A percentile compares a stretch with the other conserved stretches of the same genome.
Conservation (phyloP, 78 protist species). For the Dictyostelium brefeldianum region DNA sequence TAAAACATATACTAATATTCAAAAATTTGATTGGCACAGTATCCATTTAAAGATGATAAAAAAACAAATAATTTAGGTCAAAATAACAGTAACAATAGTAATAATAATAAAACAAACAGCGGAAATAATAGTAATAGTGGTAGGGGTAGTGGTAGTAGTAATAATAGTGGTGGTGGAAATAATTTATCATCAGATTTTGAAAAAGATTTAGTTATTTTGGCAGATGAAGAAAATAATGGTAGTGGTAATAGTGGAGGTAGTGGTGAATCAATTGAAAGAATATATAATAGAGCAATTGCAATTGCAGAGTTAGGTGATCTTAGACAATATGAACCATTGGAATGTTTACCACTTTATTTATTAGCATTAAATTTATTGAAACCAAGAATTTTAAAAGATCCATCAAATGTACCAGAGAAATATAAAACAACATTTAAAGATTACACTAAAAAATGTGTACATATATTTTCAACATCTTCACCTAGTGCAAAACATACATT, state of each 20-base stretch:
- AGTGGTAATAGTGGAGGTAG: too few species aligned
- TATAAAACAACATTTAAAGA: slow-evolving; percentile 21
- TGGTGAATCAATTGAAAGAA: not conserved
- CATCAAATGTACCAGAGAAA: slow-evolving; percentile 2
- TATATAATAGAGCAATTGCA: slow-evolving; percentile 37
- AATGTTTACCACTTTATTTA: slow-evolving; percentile 47
- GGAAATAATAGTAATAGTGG: too few species aligned
- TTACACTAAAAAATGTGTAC: slow-evolving; percentile 19
- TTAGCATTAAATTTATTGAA: slow-evolving; percentile 37
- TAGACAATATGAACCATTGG: slow-evolving; percentile 60
- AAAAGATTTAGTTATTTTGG: slow-evolving; percentile 69
- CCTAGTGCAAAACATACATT: not conserved
- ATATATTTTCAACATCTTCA: not conserved
- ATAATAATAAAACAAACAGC: not conserved
- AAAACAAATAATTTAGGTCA: not conserved
- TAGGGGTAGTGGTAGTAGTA: too few species aligned
- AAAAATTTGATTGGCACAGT: not conserved
- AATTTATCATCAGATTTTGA: slow-evolving; percentile 52
- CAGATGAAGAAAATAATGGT: slow-evolving; percentile 32
- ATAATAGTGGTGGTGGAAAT: too few species aligned
- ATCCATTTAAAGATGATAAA: slow-evolving; percentile 33
- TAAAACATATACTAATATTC: not conserved
- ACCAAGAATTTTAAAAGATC: slow-evolving; percentile 7
- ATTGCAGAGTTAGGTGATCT: slow-evolving; percentile 79
- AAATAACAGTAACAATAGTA: not conserved